These are phyloP conservation scores for Magnolia officinalis DNA, from an alignment of 164 flowering plant species.

Conservation along the genomic window DNA sequence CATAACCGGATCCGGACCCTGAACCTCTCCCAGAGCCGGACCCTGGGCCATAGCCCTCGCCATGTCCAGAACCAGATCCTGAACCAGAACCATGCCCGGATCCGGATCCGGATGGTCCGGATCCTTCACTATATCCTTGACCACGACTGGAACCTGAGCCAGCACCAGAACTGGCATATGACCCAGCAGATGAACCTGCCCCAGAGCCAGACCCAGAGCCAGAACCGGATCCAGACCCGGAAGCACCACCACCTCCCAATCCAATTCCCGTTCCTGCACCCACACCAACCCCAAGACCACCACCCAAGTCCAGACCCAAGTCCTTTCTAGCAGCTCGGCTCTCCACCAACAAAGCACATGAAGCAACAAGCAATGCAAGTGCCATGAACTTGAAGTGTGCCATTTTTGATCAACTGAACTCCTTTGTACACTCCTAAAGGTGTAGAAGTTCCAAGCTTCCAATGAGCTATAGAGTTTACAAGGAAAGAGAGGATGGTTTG, in stretches of 20 bases:
- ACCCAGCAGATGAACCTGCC: conserved; percentile 7
- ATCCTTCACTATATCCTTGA: not conserved
- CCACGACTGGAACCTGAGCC: conserved; percentile 5
- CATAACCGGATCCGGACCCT: conserved; percentile 22
- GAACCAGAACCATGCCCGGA: conserved; percentile 3
- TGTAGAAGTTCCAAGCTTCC: no score
- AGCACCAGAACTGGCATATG: conserved; percentile 5
- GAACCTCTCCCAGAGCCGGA: conserved; percentile 9
- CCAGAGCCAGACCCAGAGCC: conserved; percentile 21
- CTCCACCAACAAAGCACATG: conserved; percentile 20
- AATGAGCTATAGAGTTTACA: not conserved
- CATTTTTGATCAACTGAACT: conserved; percentile 11
- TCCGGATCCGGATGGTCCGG: not conserved
- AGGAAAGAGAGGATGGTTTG: not conserved
- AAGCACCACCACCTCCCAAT: conserved; percentile 26
- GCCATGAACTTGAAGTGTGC: conserved; percentile 14
- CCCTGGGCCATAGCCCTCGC: not conserved
- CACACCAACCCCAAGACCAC: conserved; percentile 23
- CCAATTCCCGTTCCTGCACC: conserved; percentile 28
- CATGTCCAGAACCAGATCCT: conserved; percentile 1
- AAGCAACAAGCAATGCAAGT: conserved; percentile 20
- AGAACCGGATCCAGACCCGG: conserved; percentile 16
- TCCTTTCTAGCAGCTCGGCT: conserved; percentile 36
- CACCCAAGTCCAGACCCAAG: conserved; percentile 35
- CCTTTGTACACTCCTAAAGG: not conserved